Base-by-base conservation (phyloP, 768 basidiomycete genomes). In the Hebeloma cylindrosporum region DNA sequence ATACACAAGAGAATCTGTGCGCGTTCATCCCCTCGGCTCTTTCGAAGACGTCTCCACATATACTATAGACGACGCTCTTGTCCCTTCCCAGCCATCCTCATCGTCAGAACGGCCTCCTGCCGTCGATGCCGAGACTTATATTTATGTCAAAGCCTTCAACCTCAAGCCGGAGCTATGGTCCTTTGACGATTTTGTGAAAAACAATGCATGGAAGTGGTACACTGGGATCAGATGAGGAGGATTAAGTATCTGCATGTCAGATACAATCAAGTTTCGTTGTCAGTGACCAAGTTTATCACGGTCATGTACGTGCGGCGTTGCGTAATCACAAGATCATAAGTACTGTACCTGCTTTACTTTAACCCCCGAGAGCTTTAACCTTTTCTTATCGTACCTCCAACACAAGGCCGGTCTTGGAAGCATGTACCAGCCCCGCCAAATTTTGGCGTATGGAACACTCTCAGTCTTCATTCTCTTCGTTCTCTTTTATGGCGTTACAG, bases 131-230 rank as follows among this genome's bases (percentile, higher is more conserved):
- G 73, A 88, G 48, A 83, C 86, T 2, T 97, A 96, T 58, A 72
- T 92, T 17, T 95, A 82, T 76, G 62, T 61, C 20, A 64, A 67
- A 3, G 59, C 77, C 5, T 51, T 54, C 0, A 48, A 62, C 5
- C 68, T 97, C 6, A 69, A 78, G 18, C 69, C 79, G 0, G 70
- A 72, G 22, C 64, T 88, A 3, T 98, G 94, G 94, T 76, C 81
- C 0, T 93, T 85, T 57, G 79, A 82, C n/a, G 77, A 82, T 3
- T 96, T 96, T 57, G 73, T 95, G 22, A 64, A 67, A 56, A 77
- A 86, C 22, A 87, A 81, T 51, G 83, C 88, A 2, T 80, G 79
- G 74, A 84, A 85, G 45, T 94, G 93, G 92, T 74, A 85, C 28
- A 80, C 78, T 0, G 50, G 59, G 7, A 65, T 55, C 5, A 63